A percentile compares a stretch with the other conserved stretches of the same genome.
Evolutionary conservation across 2,329 filamentous ascomycete genomes (phyloP).

Genomic region (Clarireedia homoeocarpa): DNA sequence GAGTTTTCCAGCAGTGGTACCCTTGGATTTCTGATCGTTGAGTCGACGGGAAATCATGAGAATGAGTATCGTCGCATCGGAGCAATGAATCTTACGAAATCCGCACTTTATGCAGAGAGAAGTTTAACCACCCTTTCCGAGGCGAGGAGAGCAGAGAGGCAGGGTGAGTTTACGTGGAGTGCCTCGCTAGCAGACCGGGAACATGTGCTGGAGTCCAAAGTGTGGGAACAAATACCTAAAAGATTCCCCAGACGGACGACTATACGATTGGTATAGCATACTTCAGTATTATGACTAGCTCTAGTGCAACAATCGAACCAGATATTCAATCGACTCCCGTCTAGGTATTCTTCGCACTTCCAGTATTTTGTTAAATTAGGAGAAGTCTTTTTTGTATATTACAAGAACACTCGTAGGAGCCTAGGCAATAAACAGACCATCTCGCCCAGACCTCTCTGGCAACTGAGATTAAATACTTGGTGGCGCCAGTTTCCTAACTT

Average conservation of each 20-base stretch:
- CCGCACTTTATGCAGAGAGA: not conserved
- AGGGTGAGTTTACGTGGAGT: conserved; percentile 1
- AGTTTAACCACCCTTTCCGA: not conserved
- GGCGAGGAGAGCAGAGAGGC: not conserved
- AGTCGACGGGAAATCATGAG: conserved; percentile 7
- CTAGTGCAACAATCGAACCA: too few relatives aligned
- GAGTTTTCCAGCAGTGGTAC: not conserved
- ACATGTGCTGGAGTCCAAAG: not conserved
- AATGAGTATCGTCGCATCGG: conserved; percentile 13
- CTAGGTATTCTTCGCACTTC: too few relatives aligned
- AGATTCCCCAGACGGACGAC: not conserved
- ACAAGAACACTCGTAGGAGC: too few relatives aligned
- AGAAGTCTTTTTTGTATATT: too few relatives aligned
- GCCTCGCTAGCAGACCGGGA: not conserved
- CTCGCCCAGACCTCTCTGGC: too few relatives aligned
- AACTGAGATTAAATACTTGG: too few relatives aligned
- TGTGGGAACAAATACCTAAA: not conserved
- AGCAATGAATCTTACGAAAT: not conserved
- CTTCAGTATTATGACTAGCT: too few relatives aligned
- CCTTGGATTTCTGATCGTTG: conserved; percentile 10
- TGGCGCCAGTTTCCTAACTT: too few relatives aligned
- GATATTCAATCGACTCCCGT: too few relatives aligned
- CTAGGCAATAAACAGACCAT: too few relatives aligned
- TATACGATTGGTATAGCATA: not conserved
- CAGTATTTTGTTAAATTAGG: too few relatives aligned